Evolutionary conservation across 805 yeast genomes (phyloP).

Genomic region (Cyberlindnera petersonii): DNA sequence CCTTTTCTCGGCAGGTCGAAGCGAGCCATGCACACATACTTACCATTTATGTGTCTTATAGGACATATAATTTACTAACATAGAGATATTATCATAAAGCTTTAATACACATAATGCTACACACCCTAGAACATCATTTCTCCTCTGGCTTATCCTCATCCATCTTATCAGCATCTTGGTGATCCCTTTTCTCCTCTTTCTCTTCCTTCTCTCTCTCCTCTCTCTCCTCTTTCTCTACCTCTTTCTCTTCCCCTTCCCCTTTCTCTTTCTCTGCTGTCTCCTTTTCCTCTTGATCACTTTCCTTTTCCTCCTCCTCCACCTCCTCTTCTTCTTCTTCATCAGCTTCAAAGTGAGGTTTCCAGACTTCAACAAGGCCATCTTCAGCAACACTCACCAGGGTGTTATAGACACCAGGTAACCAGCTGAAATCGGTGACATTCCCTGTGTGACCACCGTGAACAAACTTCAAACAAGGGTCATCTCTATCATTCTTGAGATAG

Average conservation of each 20-base stretch:
- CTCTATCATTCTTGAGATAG: conserved; percentile 50
- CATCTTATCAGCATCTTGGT: conserved; percentile 11
- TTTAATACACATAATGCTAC: no score
- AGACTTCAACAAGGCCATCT: conserved; percentile 70
- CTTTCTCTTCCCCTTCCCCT: conserved; percentile 9
- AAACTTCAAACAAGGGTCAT: conserved; percentile 74
- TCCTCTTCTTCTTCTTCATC: conserved; percentile 41
- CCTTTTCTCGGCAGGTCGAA: no score
- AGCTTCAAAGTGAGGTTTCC: conserved; percentile 45
- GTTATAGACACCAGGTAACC: conserved; percentile 59
- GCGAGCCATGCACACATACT: no score
- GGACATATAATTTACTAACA: no score
- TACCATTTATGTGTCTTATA: no score
- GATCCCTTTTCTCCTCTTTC: conserved; percentile 15
- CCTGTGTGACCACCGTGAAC: conserved; percentile 87
- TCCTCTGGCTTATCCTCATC: conserved; percentile 1
- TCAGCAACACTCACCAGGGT: conserved; percentile 67
- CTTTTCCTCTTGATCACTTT: conserved; percentile 13
- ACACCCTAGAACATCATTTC: no score
- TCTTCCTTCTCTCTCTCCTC: conserved; percentile 38
- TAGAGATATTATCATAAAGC: no score
- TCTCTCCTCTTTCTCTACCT: conserved; percentile 1
- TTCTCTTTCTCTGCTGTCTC: conserved; percentile 11
- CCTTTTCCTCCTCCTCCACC: conserved; percentile 21
- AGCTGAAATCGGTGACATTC: conserved; percentile 59